A percentile compares a stretch with the other conserved stretches of the same genome.
Conservation (phyloP, 305 asterid genomes). For the Fraxinus velutina region DNA sequence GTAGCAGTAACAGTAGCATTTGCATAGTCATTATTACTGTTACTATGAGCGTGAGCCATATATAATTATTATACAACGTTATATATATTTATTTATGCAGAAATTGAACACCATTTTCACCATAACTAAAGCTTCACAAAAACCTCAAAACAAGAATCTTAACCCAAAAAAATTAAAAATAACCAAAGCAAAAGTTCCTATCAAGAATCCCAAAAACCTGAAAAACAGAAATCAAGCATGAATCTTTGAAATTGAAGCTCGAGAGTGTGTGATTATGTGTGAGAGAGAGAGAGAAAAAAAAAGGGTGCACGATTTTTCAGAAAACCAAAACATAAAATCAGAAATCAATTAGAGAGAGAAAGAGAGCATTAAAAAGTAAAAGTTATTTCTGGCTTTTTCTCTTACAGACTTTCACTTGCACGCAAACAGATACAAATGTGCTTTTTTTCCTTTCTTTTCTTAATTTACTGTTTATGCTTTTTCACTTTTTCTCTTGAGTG, state of each 20-base stretch:
- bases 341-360: constrained; percentile 17
- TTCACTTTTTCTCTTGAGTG: not conserved
- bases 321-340: constrained; percentile 24
- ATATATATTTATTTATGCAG: constrained; percentile 12
- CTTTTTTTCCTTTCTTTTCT: constrained; percentile 19
- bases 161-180: not conserved
- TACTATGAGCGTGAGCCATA: constrained; percentile 53
- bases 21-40: constrained; percentile 30
- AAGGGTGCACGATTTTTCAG: constrained; percentile 43
- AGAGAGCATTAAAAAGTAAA: constrained; percentile 51
- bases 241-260: constrained; percentile 7
- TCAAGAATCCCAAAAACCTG: not conserved
- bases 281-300: constrained; percentile 1
- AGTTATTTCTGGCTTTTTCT: constrained; percentile 44
- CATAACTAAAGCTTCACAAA: constrained; percentile 20
- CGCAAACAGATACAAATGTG: constrained; percentile 43
- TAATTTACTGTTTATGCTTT: not conserved
- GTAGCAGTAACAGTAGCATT: constrained; percentile 29
- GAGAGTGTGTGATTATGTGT: constrained; percentile 15
- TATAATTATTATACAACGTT: not conserved
- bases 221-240: constrained; percentile 16
- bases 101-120: constrained; percentile 28
- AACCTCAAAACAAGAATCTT: constrained; percentile 21
- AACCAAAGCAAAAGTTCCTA: constrained; percentile 3
- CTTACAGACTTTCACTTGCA: not conserved